These are phyloP conservation scores for Friedmanniomyces simplex DNA, from an alignment of 495 filamentous ascomycete species.

Conservation along the genomic window DNA sequence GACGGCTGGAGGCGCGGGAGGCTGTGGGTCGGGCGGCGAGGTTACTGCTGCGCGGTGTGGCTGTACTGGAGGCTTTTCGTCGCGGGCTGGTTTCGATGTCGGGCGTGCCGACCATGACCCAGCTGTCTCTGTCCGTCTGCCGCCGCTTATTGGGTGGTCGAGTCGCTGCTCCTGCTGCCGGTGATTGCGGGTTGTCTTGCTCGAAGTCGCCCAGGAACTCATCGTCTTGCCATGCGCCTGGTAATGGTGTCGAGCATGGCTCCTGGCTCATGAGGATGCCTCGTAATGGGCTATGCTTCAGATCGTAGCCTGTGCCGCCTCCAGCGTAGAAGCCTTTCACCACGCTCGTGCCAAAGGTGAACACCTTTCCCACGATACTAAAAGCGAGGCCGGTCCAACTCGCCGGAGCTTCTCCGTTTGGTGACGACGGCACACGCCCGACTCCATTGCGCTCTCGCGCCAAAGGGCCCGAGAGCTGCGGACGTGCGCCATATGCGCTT, in stretches of 20 bases:
- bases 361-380: slow-evolving; percentile 57
- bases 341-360: slow-evolving; percentile 68
- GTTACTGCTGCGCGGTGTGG: slow-evolving; percentile 5
- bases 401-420: slow-evolving; percentile 5
- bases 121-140: slow-evolving; percentile 47
- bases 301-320: slow-evolving; percentile 59
- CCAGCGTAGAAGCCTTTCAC: slow-evolving; percentile 82
- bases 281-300: not conserved
- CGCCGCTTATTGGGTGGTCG: slow-evolving; percentile 39
- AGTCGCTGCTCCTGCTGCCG: slow-evolving; percentile 20
- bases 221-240: slow-evolving; percentile 36
- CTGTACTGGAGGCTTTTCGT: slow-evolving; percentile 10
- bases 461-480: slow-evolving; percentile 12
- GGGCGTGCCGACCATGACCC: slow-evolving; percentile 60
- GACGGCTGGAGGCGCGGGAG: slow-evolving; percentile 14
- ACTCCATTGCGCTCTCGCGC: slow-evolving; percentile 22
- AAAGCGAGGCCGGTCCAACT: slow-evolving; percentile 40
- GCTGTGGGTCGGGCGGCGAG: not conserved
- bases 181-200: slow-evolving; percentile 9
- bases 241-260: slow-evolving; percentile 27
- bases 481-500: not conserved
- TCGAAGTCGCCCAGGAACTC: slow-evolving; percentile 25
- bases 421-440: slow-evolving; percentile 1
- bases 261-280: not conserved
- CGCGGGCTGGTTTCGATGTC: slow-evolving; percentile 24